A percentile compares a stretch with the other conserved stretches of the same genome.
These are phyloP conservation scores for Inonotus obliquus DNA, from an alignment of 1,284 basidiomycete species.

Conservation along the genomic window DNA sequence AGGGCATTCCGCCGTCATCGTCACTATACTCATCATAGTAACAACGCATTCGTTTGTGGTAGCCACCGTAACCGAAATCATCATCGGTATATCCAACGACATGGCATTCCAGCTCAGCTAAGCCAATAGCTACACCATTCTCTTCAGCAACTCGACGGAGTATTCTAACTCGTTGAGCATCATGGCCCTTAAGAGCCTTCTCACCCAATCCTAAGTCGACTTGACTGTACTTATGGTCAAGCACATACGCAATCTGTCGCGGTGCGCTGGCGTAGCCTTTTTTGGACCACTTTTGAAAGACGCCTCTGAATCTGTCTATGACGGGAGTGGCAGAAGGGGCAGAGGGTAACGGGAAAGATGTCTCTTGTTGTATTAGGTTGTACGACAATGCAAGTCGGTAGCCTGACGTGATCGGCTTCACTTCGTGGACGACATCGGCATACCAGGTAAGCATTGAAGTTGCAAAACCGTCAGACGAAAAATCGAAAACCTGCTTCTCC, in stretches of 20 bases:
- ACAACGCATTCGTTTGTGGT: conserved; percentile 13
- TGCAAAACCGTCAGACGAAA: conserved; percentile 27
- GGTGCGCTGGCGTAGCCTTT: conserved; percentile 14
- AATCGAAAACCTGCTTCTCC: conserved; percentile 30
- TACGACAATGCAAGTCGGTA: conserved; percentile 43
- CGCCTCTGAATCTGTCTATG: conserved; percentile 21
- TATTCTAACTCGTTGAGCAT: conserved; percentile 23
- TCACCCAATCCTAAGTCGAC: conserved; percentile 18
- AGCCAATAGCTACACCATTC: conserved; percentile 25
- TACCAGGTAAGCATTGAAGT: conserved; percentile 44
- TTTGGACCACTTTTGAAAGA: conserved; percentile 31
- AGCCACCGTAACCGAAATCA: conserved; percentile 12
- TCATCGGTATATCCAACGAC: conserved; percentile 28
- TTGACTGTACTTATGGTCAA: conserved; percentile 27
- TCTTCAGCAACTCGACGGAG: conserved; percentile 19
- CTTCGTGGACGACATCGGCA: conserved; percentile 41
- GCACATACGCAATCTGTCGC: conserved; percentile 25
- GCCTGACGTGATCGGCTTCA: conserved; percentile 40
- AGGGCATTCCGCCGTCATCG: conserved; percentile 6
- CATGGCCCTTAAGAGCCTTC: conserved; percentile 25
- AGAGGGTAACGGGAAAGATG: conserved; percentile 22
- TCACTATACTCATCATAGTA: neutral
- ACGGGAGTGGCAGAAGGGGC: conserved; percentile 16
- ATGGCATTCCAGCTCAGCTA: conserved; percentile 36
- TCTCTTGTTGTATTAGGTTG: conserved; percentile 27